Percentiles rank a stretch among this genome's conserved stretches.
phyloP scores from a whole-genome alignment of 495 filamentous ascomycete species.

The Cercophora newfieldiana region DNA sequence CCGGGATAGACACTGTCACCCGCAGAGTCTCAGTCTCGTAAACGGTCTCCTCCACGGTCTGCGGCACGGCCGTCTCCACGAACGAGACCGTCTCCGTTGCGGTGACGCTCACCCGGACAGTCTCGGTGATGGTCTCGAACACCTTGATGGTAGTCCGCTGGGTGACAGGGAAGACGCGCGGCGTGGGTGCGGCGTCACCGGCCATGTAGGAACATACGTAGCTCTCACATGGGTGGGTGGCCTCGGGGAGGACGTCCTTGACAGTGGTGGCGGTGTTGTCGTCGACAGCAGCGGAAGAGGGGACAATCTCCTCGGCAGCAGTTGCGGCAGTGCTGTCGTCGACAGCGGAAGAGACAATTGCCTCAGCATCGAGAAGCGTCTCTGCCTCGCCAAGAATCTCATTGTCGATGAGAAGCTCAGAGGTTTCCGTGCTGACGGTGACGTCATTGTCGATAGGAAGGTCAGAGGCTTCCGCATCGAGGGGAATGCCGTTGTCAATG shows the following conservation, averaged over 20 bases:
- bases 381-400: too few relatives aligned
- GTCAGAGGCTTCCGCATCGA: too few relatives aligned
- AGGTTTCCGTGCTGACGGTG: not conserved
- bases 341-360: not conserved
- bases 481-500: not conserved
- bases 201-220: conserved; percentile 19
- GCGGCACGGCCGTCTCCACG: conserved; percentile 25
- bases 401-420: too few relatives aligned
- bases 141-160: conserved; percentile 39
- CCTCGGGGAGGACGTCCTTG: not conserved
- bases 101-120: conserved; percentile 37
- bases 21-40: conserved; percentile 32
- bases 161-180: conserved; percentile 23
- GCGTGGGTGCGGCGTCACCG: conserved; percentile 1
- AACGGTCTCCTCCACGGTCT: conserved; percentile 32
- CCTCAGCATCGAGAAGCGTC: not conserved
- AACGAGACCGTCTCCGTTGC: conserved; percentile 27
- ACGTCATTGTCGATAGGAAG: not conserved
- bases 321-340: not conserved
- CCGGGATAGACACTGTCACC: conserved; percentile 27
- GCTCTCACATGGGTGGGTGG: conserved; percentile 18
- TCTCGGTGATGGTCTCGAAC: conserved; percentile 42
- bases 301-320: not conserved
- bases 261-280: not conserved
- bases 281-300: not conserved